Base-by-base conservation (phyloP, 192 early-diverging fungal genomes). In the Lunasporangiospora selenospora region DNA sequence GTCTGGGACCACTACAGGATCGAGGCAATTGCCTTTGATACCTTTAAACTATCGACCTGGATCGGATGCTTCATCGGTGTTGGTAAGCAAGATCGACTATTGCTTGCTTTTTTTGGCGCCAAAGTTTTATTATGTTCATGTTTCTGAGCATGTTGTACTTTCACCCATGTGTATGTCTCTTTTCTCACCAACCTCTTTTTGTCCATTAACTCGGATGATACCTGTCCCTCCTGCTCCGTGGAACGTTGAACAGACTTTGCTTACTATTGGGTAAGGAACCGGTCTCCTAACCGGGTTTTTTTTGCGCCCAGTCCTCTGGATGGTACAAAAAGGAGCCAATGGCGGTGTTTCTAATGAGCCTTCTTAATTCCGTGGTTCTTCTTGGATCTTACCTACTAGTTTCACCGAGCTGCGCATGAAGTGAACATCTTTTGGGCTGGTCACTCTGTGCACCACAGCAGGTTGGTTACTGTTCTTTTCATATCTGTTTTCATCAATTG, bases 331-430 rank as follows among this genome's bases (percentile, higher is more conserved):
- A n/a, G n/a, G n/a, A n/a, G n/a, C n/a, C n/a, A n/a, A n/a, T n/a
- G n/a, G n/a, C n/a, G n/a, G n/a, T n/a, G n/a, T n/a, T n/a, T n/a
- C n/a, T n/a, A n/a, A n/a, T n/a, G n/a, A n/a, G n/a, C n/a, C n/a
- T n/a, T n/a, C n/a, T n/a, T n/a, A n/a, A n/a, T n/a, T n/a, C n/a
- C n/a, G n/a, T n/a, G n/a, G n/a, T n/a, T n/a, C n/a, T n/a, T n/a
- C n/a, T n/a, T n/a, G n/a, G n/a, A n/a, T n/a, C n/a, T n/a, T n/a
- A n/a, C 77, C 50, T 75, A 77, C 23, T 82, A 71, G 75, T 84
- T 85, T 46, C 85, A 87, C 39, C 66, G 85, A 19, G 78, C 73
- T 8, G 85, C 83, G 7, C 85, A 87, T 49, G 85, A 87, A 64
- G 62, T 87, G 24, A 87, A 85, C 60, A 58, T 86, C 37, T 67